These are phyloP conservation scores for Colletotrichum theobromicola DNA, from an alignment of 2,329 filamentous ascomycete species.

Conservation along the genomic window DNA sequence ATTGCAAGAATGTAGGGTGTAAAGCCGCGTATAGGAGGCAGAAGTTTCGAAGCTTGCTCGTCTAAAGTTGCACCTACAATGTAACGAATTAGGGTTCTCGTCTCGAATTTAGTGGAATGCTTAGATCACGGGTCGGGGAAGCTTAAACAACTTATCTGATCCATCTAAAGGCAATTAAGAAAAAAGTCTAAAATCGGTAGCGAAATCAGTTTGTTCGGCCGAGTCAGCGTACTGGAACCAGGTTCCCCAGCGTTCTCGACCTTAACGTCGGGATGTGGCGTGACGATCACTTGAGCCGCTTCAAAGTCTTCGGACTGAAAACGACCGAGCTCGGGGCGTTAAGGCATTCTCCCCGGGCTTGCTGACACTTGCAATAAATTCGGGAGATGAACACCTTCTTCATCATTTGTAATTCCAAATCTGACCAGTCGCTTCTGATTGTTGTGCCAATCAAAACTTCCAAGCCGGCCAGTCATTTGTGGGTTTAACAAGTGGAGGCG, in stretches of 20 bases:
- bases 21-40: not conserved
- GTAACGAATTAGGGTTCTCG: not conserved
- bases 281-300: not conserved
- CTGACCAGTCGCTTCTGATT: not conserved
- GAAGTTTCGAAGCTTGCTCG: not conserved
- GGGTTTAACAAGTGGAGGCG: not conserved
- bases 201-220: not conserved
- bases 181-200: not conserved
- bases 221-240: not conserved
- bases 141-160: not conserved
- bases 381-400: not conserved
- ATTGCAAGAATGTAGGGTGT: not conserved
- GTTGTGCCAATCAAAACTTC: not conserved
- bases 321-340: not conserved
- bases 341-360: not conserved
- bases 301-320: not conserved
- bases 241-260: not conserved
- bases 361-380: not conserved
- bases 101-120: not conserved
- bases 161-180: not conserved
- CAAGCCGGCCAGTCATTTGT: not conserved
- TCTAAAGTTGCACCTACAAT: not conserved
- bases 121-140: not conserved
- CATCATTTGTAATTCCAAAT: not conserved
- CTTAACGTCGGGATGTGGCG: not conserved